Conservation (phyloP, 805 yeast species). For the Wickerhamiella vanderwaltii region DNA sequence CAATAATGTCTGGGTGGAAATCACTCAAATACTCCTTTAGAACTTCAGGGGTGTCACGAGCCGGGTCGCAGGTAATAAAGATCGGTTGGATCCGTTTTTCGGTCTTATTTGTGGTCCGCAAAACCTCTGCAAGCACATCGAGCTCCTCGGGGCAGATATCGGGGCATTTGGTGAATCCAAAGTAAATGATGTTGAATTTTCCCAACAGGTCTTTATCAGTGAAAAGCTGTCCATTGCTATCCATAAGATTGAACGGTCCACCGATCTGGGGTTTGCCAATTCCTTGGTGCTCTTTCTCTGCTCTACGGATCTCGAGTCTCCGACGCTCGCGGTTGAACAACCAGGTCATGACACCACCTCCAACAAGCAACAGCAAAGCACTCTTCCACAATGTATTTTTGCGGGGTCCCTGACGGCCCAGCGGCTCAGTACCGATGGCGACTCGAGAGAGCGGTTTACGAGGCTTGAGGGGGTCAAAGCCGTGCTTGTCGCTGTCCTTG, state of each 20-base stretch:
- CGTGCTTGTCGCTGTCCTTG: conserved; percentile 18
- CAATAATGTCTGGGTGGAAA: conserved; percentile 81
- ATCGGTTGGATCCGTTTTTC: conserved; percentile 52
- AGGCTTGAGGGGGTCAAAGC: conserved; percentile 24
- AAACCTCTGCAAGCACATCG: conserved; percentile 72
- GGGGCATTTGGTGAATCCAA: conserved; percentile 96
- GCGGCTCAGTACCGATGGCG: conserved; percentile 44
- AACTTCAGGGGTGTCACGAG: conserved; percentile 80
- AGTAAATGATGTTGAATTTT: conserved; percentile 74
- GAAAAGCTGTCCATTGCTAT: conserved; percentile 57
- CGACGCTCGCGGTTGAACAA: conserved; percentile 68
- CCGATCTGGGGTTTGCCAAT: conserved; percentile 89
- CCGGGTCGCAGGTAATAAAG: conserved; percentile 95
- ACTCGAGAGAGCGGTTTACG: conserved; percentile 66
- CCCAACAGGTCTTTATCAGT: conserved; percentile 68
- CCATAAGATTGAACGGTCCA: conserved; percentile 69
- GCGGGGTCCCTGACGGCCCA: conserved; percentile 30
- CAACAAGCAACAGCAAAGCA: conserved; percentile 47
- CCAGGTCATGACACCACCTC: conserved; percentile 61
- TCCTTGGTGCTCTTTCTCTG: conserved; percentile 76
- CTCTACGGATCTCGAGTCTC: conserved; percentile 57
- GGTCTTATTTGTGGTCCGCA: conserved; percentile 44
- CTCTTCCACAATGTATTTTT: conserved; percentile 58
- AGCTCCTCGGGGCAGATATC: conserved; percentile 98
- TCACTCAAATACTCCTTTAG: conserved; percentile 71